Conservation (phyloP, 1,284 basidiomycete species). For the Heterobasidion irregulare region DNA sequence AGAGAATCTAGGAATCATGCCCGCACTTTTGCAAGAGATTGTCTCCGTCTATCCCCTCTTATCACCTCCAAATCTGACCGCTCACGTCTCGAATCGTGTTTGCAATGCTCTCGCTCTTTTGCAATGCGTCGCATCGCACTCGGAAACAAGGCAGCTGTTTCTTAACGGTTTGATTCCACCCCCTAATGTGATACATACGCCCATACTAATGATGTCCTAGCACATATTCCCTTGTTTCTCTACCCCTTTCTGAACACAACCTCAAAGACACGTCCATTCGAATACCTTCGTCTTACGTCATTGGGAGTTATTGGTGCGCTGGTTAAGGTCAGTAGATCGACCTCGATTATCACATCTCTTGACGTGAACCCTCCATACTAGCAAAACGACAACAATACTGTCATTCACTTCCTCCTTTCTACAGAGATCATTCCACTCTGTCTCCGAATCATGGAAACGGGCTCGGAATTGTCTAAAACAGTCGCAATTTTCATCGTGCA, state of each 20-base stretch:
- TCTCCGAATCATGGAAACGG: slow-evolving; percentile 99
- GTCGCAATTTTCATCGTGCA: slow-evolving; percentile 99
- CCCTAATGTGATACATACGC: neutral
- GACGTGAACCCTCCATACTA: slow-evolving; percentile 19
- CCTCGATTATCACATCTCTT: neutral
- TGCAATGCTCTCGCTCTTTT: slow-evolving; percentile 97
- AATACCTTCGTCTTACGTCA: slow-evolving; percentile 96
- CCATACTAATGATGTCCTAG: slow-evolving; percentile 30
- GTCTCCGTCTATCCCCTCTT: slow-evolving; percentile 97
- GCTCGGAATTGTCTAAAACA: slow-evolving; percentile 98
- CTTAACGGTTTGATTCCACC: slow-evolving; percentile 58
- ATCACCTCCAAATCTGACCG: slow-evolving; percentile 93
- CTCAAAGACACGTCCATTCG: slow-evolving; percentile 97
- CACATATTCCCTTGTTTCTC: slow-evolving; percentile 97
- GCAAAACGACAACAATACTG: slow-evolving; percentile 99
- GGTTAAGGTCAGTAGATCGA: slow-evolving; percentile 64
- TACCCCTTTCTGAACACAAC: slow-evolving; percentile 99
- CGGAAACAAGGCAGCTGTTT: slow-evolving; percentile 89
- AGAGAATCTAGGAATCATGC: slow-evolving; percentile 84
- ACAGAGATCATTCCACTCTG: slow-evolving; percentile 99
- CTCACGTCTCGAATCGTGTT: slow-evolving; percentile 98
- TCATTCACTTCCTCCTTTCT: slow-evolving; percentile 98
- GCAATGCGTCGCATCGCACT: slow-evolving; percentile 96
- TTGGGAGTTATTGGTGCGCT: slow-evolving; percentile 98
- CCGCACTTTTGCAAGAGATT: slow-evolving; percentile 96